Evolutionary conservation across 345 rosid species (phyloP), one percentile per base, ranked within the genome.

Genomic region (Eucalyptus pauciflora): DNA sequence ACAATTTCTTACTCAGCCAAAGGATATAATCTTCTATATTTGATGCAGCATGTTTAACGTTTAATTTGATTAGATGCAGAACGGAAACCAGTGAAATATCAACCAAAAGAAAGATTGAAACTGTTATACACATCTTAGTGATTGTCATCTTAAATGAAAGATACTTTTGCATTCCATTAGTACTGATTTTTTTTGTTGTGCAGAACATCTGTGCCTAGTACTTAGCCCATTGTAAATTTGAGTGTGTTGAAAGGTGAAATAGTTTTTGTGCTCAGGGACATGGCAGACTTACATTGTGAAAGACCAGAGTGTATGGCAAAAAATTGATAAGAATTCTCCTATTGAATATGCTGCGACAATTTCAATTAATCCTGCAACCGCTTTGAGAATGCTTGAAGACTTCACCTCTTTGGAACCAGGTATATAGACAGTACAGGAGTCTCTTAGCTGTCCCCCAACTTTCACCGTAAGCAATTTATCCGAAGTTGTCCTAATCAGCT

Each of bases 361-460:
- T 52, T 96, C 95, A 43, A 98, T 97, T 92, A 97, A 97, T 94
- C 99, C 99, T 51, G 94, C 94, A 94, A 94, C 97, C 76, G 98
- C 99, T 89, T 88, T 97, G 86, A 93, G 98, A 92, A 97, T 97
- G 99, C 97, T 97, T 31, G 96, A 97, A 89, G 99, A 96, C 89
- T 96, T 96, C 91, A 92, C 86, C 29, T 87, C 92, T 91, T 89
- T 97, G 79, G 92, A 92, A 71, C 88, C 98, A 80, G 99, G 99
- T 96, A 89, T 33, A 50, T 16, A 86, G 58, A 86, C 41, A 29
- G 43, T 29, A 86, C 51, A 15, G 16, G 87, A 48, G 50, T 86
- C 56, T 46, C 41, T 86, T 27, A 86, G 51, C 60, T 86, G 87
- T 25, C 87, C 37, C 22, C 25, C 87, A 29, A 51, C 87, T 69